Evolutionary conservation across 1,284 basidiomycete genomes (phyloP).

Genomic region (Tilletia walkeri): DNA sequence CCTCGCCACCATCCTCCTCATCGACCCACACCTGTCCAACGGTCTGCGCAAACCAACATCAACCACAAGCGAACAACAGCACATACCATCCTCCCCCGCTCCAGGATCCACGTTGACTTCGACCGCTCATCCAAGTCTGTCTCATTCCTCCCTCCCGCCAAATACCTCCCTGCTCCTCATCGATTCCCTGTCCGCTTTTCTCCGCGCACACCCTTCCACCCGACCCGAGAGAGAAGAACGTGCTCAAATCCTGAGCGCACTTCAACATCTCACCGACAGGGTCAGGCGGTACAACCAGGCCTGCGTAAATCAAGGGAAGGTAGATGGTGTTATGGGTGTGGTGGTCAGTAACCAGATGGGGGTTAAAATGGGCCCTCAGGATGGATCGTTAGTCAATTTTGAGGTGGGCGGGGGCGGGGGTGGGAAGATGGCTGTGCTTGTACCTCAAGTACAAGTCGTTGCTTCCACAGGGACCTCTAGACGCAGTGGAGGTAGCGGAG

Average conservation of each 20-base stretch:
- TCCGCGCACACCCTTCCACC: neutral
- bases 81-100: neutral
- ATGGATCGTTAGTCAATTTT: slow-evolving; percentile 1
- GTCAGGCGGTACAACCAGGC: slow-evolving; percentile 14
- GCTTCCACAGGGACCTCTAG: neutral
- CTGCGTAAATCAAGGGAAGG: neutral
- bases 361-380: slow-evolving; percentile 2
- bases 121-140: neutral
- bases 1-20: slow-evolving; percentile 1
- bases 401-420: neutral
- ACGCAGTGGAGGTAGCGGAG: neutral
- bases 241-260: neutral
- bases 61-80: neutral
- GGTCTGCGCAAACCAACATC: neutral
- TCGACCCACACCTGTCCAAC: slow-evolving; percentile 14
- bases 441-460: slow-evolving; percentile 8
- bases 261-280: neutral
- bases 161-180: slow-evolving; percentile 8
- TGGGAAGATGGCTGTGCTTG: neutral
- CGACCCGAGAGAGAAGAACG: neutral
- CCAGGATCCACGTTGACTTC: neutral
- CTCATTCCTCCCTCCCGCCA: neutral
- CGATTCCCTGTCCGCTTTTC: slow-evolving; percentile 10
- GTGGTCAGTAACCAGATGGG: slow-evolving; percentile 1
- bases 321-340: neutral